These are phyloP conservation scores for Plantago elongata DNA, from an alignment of 257 asterid genomes.

Conservation along the genomic window DNA sequence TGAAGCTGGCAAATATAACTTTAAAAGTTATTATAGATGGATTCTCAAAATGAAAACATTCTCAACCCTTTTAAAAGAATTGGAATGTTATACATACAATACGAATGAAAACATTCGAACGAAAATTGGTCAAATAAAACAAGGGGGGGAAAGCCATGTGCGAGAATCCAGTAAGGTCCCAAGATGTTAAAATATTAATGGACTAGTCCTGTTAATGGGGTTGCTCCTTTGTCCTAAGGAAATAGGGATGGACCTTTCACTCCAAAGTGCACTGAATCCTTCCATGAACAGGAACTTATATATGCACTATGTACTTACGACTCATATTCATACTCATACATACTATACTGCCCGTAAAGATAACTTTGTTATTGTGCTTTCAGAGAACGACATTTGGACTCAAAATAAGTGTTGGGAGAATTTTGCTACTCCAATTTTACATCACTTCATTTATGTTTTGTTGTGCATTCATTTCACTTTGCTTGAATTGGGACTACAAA, in stretches of 20 bases:
- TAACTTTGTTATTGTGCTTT: constrained; percentile 16
- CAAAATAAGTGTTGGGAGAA: too few relatives aligned
- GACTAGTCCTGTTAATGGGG: background rate
- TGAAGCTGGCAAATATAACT: too few relatives aligned
- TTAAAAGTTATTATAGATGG: too few relatives aligned
- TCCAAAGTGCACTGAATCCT: constrained; percentile 48
- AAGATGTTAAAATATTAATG: constrained; percentile 16
- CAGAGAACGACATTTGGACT: background rate
- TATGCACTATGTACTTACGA: constrained; percentile 10
- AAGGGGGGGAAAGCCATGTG: constrained; percentile 49
- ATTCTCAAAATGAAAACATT: too few relatives aligned
- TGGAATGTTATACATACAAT: too few relatives aligned
- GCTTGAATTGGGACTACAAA: too few relatives aligned
- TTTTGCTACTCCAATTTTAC: background rate
- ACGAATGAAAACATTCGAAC: too few relatives aligned
- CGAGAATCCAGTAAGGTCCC: constrained; percentile 34
- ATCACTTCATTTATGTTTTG: background rate
- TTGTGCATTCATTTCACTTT: too few relatives aligned
- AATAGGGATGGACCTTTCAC: constrained; percentile 34
- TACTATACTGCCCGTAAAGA: constrained; percentile 8
- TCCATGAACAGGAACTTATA: constrained; percentile 19
- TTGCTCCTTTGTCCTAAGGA: constrained; percentile 28
- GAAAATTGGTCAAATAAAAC: constrained; percentile 36
- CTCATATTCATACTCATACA: too few relatives aligned
- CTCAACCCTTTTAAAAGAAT: too few relatives aligned